Conservation (phyloP, 2,329 filamentous ascomycete genomes). For the Fusarium longipes region DNA sequence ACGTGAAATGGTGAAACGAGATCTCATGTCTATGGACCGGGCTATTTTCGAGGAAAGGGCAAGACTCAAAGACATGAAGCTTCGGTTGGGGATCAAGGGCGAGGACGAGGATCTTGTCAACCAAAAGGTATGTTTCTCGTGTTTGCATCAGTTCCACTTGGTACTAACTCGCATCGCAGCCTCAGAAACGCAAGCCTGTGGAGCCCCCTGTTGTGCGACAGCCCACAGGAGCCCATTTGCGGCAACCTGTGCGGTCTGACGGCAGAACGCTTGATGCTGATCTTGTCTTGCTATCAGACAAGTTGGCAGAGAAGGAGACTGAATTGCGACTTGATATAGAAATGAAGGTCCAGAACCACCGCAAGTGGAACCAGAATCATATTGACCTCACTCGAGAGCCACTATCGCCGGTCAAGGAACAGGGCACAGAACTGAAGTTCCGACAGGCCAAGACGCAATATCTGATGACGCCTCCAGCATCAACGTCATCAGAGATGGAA, state of each 20-base stretch:
- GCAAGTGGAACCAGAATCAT: slow-evolving; percentile 90
- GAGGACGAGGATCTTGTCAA: slow-evolving; percentile 96
- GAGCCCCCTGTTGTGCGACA: slow-evolving; percentile 72
- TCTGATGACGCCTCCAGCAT: slow-evolving; percentile 72
- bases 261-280: slow-evolving; percentile 81
- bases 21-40: slow-evolving; percentile 79
- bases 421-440: slow-evolving; percentile 71
- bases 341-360: slow-evolving; percentile 86
- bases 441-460: slow-evolving; percentile 78
- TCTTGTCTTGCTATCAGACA: slow-evolving; percentile 79
- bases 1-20: slow-evolving; percentile 82
- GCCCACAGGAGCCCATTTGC: slow-evolving; percentile 72
- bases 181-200: slow-evolving; percentile 75
- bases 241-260: slow-evolving; percentile 76
- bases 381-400: slow-evolving; percentile 89
- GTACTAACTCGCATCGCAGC: slow-evolving; percentile 59
- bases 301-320: slow-evolving; percentile 83
- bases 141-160: slow-evolving; percentile 39
- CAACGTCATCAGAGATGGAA: slow-evolving; percentile 67
- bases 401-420: slow-evolving; percentile 80
- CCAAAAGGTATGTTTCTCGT: slow-evolving; percentile 75
- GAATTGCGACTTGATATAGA: slow-evolving; percentile 85
- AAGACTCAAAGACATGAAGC: slow-evolving; percentile 87
- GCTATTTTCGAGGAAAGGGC: slow-evolving; percentile 85
- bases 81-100: slow-evolving; percentile 87